Evolutionary conservation across 768 basidiomycete species (phyloP), one percentile per base, ranked within the genome.

Genomic region (Phylloporus arenicola): DNA sequence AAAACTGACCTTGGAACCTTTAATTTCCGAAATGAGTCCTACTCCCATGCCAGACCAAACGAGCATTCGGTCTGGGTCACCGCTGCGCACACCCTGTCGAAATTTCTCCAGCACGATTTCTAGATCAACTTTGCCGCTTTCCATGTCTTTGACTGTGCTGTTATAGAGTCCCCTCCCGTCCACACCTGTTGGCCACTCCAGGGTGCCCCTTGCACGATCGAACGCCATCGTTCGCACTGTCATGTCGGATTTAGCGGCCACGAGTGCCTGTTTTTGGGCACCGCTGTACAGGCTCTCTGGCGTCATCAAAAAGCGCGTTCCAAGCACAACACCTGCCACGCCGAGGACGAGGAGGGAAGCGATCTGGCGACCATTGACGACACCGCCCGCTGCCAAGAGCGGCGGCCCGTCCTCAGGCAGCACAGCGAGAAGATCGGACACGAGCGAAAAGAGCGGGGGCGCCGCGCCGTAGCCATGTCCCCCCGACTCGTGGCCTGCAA

Each of bases 261-360:
- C 55, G 33, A 88, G 71, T 0, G 78, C 76, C 30, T 70, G 66
- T 54, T 81, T 80, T 57, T 86, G 82, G 1, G 59, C 58, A 38
- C 75, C 71, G 24, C 72, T 71, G 65, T 84, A 86, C 11, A 76
- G 65, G 54, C 82, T 71, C 68, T 90, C 87, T 4, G 76, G 74
- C 1, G 86, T 79, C 52, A 84, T 71, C 43, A 87, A 67, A 60
- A 91, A 88, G 7, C 87, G 83, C 0, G 90, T 92, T 46, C 90
- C 90, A 19, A 84, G 60, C 27, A 83, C 83, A 10, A 69, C 82
- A 3, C 84, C 90, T 20, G 81, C 70, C 3, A 81, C 85, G 13
- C 88, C 88, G 30, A 86, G 74, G 6, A 77, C 66, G 48, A 93
- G 76, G 39, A 83, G 62, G 4, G 82, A 72, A 30, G 86, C 84